These are phyloP conservation scores for Nigrospora osmanthi DNA, from an alignment of 2,329 filamentous ascomycete genomes.

Conservation along the genomic window DNA sequence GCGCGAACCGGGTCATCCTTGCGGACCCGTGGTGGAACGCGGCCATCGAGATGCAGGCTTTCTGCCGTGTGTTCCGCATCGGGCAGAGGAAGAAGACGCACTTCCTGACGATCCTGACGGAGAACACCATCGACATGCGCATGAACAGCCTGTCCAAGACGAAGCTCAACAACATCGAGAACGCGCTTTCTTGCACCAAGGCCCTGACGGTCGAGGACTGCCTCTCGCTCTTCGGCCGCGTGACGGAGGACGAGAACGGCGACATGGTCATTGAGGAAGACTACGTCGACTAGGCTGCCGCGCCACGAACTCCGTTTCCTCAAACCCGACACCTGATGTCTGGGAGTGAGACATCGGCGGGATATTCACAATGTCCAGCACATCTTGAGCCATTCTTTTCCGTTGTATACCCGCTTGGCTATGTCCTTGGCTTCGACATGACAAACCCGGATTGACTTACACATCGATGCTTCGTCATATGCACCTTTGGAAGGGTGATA, in stretches of 20 bases:
- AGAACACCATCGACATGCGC: conserved; percentile 48
- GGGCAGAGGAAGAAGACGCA: conserved; percentile 55
- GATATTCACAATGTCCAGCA: too few relatives aligned
- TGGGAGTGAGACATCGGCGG: too few relatives aligned
- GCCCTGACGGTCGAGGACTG: background rate
- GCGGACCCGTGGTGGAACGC: conserved; percentile 56
- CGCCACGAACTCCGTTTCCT: too few relatives aligned
- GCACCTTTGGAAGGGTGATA: too few relatives aligned
- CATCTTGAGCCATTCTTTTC: too few relatives aligned
- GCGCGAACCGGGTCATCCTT: conserved; percentile 44
- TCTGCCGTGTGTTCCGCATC: conserved; percentile 52
- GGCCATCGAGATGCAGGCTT: conserved; percentile 53
- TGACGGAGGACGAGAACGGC: background rate
- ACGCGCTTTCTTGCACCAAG: background rate
- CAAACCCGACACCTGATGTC: too few relatives aligned
- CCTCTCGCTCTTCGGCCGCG: background rate
- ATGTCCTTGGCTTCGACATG: too few relatives aligned
- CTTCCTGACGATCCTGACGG: conserved; percentile 48
- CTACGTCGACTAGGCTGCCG: background rate
- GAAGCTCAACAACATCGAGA: conserved; percentile 41
- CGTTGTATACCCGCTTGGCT: too few relatives aligned
- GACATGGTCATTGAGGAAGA: background rate
- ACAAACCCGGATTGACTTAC: too few relatives aligned
- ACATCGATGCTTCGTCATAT: too few relatives aligned
- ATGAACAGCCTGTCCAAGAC: conserved; percentile 49